Evolutionary conservation across 805 yeast genomes (phyloP), one percentile per base, ranked within the genome.

Genomic region (Candida easanensis): DNA sequence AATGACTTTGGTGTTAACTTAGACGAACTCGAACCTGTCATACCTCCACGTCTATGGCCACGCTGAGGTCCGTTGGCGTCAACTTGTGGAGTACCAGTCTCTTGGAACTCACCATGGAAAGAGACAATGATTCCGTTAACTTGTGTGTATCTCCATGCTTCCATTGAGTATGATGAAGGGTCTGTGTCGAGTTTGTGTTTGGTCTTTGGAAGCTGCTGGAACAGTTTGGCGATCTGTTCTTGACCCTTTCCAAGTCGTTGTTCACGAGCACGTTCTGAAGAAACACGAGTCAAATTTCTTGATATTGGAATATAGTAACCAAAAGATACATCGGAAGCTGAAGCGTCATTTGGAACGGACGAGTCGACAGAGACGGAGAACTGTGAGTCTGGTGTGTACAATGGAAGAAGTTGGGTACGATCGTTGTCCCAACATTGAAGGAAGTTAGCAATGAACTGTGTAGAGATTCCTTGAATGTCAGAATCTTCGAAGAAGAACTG

Each of bases 21-120:
- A 17, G 64, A 60, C 16, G 59, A 55, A 13, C 55, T 38, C 36
- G 61, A 50, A 6, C 58, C 38, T 13, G 53, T 51, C 6, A 40
- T 49, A 45, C 60, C 64, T 46, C 57, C 63, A 52, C 64, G 62
- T 49, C 54, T 46, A 22, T 50, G 55, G 4, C 58, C 44, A 33
- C 59, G 50, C n/a, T 36, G 38, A 15, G 43, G 33, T 32, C 46
- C 49, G 36, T 51, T 53, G 17, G 60, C 43, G 34, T 63, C 68
- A 5, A 55, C 37, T 25, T 73, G 76, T 1, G 90, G 88, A 17
- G 69, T 71, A 0, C 69, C 81, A 18, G 65, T 61, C 63, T 93
- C 98, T 39, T 79, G 80, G 58, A 79, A 91, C 45, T 77, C 82
- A 4, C 99, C 99, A 66, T 93, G 99, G 14, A 91, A 65, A 0